Base-by-base conservation (phyloP, 2,329 filamentous ascomycete species). In the Epichloe glyceriae region DNA sequence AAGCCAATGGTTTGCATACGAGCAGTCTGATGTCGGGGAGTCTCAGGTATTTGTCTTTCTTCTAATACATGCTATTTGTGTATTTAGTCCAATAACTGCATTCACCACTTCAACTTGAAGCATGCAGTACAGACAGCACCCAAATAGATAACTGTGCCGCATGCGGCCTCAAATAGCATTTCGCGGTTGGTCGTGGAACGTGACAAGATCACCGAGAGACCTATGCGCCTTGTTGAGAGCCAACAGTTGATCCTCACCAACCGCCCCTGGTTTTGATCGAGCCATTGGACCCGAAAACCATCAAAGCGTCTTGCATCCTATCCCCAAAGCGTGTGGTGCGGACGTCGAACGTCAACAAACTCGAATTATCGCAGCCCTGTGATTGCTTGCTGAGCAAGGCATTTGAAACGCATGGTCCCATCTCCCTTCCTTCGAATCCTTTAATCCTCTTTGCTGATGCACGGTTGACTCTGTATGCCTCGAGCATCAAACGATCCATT, bases 131-230 rank as follows among this genome's bases (percentile, higher is more conserved):
- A 49, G 20, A 37, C 19, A n/a, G 39, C 38, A 45, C 20, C 20
- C 34, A 53, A 42, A 47, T 38, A 43, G 7, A 40, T 17, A 39
- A 34, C 44, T 41, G 20, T 52, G 57, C 56, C 56, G 49, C 53
- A 55, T 57, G 43, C 55, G 51, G 52, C 52, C 46, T 55, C 55
- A 54, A 59, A 58, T 50, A 43, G 26, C 47, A 48, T 34, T 37
- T 46, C 43, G 19, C 46, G 48, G 39, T 39, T 46, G 46, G 51
- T 47, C 47, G 50, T 55, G 53, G 49, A 34, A 37, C 50, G 40
- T 26, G 50, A 46, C 40, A 37, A 48, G 57, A 51, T 41, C 55
- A 50, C 50, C 34, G 47, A 51, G 55, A 37, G 54, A 41, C 34
- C 52, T 47, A 39, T 50, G 39, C 49, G 44, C 20, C 20, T 30